Evolutionary conservation across 805 yeast genomes (phyloP).

Genomic region (Metschnikowia proteae): DNA sequence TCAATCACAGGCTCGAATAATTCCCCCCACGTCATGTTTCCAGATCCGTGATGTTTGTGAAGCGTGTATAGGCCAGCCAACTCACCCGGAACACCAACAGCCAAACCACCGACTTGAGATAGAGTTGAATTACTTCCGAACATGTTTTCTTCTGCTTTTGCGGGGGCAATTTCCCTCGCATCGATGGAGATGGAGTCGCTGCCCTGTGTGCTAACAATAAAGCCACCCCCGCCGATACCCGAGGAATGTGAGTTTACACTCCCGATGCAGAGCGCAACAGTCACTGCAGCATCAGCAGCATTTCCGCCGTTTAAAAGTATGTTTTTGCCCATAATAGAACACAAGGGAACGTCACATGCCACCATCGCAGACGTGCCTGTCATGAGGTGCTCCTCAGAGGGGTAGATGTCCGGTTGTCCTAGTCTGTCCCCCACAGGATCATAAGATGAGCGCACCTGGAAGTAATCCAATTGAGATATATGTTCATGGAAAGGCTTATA

Average conservation of each 20-base stretch:
- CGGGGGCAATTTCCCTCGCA: slow-evolving; percentile 88
- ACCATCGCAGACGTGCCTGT: slow-evolving; percentile 55
- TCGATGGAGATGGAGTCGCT: slow-evolving; percentile 61
- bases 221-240: slow-evolving; percentile 94
- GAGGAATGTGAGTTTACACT: slow-evolving; percentile 75
- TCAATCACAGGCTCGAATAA: slow-evolving; percentile 72
- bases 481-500: slow-evolving; percentile 3
- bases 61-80: slow-evolving; percentile 73
- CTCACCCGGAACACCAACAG: slow-evolving; percentile 90
- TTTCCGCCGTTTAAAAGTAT: slow-evolving; percentile 59
- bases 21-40: slow-evolving; percentile 65
- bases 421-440: slow-evolving; percentile 20
- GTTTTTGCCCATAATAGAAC: slow-evolving; percentile 60
- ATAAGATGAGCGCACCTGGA: not conserved
- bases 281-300: slow-evolving; percentile 93
- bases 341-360: slow-evolving; percentile 58
- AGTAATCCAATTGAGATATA: not conserved
- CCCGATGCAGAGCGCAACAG: slow-evolving; percentile 87
- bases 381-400: slow-evolving; percentile 36
- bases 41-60: slow-evolving; percentile 61
- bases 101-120: slow-evolving; percentile 79
- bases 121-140: slow-evolving; percentile 44
- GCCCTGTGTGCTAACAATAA: slow-evolving; percentile 40
- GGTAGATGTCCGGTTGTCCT: slow-evolving; percentile 42
- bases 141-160: slow-evolving; percentile 59